Percentiles rank a stretch among this genome's conserved stretches.
Evolutionary conservation across 306 rosid genomes (phyloP).

Genomic region (Malus orientalis): DNA sequence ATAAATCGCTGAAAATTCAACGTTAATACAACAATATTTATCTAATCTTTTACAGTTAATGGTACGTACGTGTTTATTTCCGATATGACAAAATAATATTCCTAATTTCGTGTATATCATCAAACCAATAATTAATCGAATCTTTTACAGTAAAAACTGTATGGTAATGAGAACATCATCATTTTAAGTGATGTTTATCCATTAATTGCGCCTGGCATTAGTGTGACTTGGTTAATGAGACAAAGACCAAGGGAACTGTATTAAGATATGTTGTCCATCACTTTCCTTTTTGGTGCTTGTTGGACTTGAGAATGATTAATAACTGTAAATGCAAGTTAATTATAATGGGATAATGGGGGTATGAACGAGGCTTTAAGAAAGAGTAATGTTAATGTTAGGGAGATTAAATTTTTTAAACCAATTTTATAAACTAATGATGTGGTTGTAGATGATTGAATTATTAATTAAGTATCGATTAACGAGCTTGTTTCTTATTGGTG

Average conservation of each 20-base stretch:
- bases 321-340: background rate
- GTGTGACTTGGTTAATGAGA: background rate
- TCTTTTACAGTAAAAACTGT: background rate
- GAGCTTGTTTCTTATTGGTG: too few species aligned
- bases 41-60: too few species aligned
- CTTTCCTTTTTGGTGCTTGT: background rate
- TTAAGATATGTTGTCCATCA: background rate
- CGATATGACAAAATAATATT: too few species aligned
- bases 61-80: too few species aligned
- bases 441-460: too few species aligned
- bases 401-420: too few species aligned
- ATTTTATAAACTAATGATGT: too few species aligned
- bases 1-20: too few species aligned
- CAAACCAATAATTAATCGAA: background rate
- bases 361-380: background rate
- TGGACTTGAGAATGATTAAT: background rate
- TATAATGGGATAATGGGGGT: background rate
- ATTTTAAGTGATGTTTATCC: background rate
- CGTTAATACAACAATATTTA: too few species aligned
- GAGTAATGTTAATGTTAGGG: too few species aligned
- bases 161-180: background rate
- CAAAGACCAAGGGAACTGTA: background rate
- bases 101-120: background rate
- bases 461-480: too few species aligned
- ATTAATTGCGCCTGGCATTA: background rate